phyloP scores from a whole-genome alignment of 2,329 filamentous ascomycete genomes.

The Claviceps sp. region DNA sequence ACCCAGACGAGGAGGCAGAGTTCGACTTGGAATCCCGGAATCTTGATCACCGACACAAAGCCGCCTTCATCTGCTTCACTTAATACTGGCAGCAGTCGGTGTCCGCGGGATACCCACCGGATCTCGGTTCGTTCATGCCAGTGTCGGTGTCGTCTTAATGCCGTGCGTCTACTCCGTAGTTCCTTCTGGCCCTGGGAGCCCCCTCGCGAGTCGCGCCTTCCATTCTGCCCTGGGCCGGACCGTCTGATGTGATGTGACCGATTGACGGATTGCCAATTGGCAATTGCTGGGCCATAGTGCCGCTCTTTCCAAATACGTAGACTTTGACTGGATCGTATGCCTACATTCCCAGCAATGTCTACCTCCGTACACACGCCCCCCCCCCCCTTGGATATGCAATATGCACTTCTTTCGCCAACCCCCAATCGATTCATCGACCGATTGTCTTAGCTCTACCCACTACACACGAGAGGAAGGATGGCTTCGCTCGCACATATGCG shows the following conservation, averaged over 20 bases:
- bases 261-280: neutral
- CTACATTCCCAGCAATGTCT: neutral
- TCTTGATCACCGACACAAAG: too few species aligned
- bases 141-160: neutral
- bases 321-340: neutral
- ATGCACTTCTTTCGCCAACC: neutral
- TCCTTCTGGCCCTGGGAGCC: neutral
- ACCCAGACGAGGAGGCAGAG: too few species aligned
- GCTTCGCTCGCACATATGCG: neutral
- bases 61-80: too few species aligned
- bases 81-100: too few species aligned
- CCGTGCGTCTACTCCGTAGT: neutral
- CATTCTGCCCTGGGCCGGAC: neutral
- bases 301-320: neutral
- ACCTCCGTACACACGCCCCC: neutral
- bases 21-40: too few species aligned
- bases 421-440: neutral
- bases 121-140: neutral
- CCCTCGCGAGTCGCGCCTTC: conserved; percentile 4
- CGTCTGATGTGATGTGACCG: too few species aligned
- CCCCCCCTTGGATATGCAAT: neutral
- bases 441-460: neutral
- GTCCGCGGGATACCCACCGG: too few species aligned
- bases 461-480: too few species aligned
- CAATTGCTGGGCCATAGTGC: neutral